Evolutionary conservation across 2,329 filamentous ascomycete species (phyloP), one percentile per base, ranked within the genome.

Genomic region (Phyllosticta paracitricarpa): DNA sequence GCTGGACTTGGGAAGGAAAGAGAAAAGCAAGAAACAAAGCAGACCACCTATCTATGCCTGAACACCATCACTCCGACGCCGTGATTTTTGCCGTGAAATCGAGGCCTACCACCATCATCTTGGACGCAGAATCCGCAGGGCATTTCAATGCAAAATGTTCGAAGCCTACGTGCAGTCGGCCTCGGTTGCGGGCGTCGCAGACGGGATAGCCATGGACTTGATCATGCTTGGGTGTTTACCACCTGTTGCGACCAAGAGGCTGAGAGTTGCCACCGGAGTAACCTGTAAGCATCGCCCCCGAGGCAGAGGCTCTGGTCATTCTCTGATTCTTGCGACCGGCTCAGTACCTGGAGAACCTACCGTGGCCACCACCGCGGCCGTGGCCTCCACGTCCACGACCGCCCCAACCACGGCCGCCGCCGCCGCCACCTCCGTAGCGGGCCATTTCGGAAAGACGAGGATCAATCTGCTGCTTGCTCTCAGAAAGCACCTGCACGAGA

Each of bases 401-500:
- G 70, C 88, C 85, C 70, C 84, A 87, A 66, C 88, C 83, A 67
- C 80, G 75, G 67, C 88, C 85, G 65, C 88, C 84, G 59, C 89
- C 89, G 63, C 91, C 91, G 62, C 90, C 90, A 65, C 91, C 90
- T 67, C 91, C 85, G 74, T 92, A 97, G 76, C 94, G 89, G 68
- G 85, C 87, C 94, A 99, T 97, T 82, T 99, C 94, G 65, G 87
- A 86, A 65, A 99, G 88, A 76, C 91, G 89, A 72, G 94, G 94
- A 72, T 97, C 94, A 76, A 99, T 92, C 78, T 95, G 88, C 81
- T 99, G 94, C 82, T 97, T 97, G 67, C 94, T 92, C 79, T 99
- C 94, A 73, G 87, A 87, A 69, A 99, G 88, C 70, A 99, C 90
- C 70, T 84, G 83, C 69, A 99, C 87, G 73, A 99, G 87, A 79